A percentile compares a stretch with the other conserved stretches of the same genome.
These are phyloP conservation scores for Kodamaea jinghongensis DNA, from an alignment of 805 yeast genomes.

Conservation along the genomic window DNA sequence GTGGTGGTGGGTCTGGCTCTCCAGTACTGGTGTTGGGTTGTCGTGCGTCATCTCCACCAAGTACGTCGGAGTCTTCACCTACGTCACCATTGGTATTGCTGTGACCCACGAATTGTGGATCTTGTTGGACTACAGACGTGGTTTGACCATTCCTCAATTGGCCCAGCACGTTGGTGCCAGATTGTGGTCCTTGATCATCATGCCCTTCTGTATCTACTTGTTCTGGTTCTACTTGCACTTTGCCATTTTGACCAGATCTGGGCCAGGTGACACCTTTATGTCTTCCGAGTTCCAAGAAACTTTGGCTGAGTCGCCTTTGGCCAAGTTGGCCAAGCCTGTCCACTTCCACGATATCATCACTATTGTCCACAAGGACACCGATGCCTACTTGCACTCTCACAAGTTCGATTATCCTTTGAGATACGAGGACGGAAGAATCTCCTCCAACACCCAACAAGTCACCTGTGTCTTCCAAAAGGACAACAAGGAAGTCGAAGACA, in stretches of 20 bases:
- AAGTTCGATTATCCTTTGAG: constrained; percentile 74
- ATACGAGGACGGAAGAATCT: constrained; percentile 93
- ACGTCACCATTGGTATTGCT: constrained; percentile 81
- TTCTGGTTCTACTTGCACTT: constrained; percentile 94
- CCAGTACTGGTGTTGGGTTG: constrained; percentile 76
- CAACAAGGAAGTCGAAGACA: constrained; percentile 37
- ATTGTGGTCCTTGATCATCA: constrained; percentile 61
- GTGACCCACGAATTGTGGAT: constrained; percentile 87
- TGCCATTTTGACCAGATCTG: constrained; percentile 74
- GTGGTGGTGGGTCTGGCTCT: constrained; percentile 87
- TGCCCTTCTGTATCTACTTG: constrained; percentile 80
- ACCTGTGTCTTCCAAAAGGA: constrained; percentile 56
- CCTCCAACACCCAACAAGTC: constrained; percentile 93
- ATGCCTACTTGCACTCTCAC: constrained; percentile 82
- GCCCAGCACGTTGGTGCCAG: constrained; percentile 74
- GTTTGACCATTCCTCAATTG: constrained; percentile 56
- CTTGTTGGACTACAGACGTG: constrained; percentile 67
- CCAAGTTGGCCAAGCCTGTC: constrained; percentile 66
- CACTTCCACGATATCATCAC: constrained; percentile 76
- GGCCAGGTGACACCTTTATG: constrained; percentile 96
- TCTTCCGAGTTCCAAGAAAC: constrained; percentile 94
- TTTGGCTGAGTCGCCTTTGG: constrained; percentile 76
- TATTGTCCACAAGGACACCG: constrained; percentile 76
- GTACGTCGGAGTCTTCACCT: constrained; percentile 94
- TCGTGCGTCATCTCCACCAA: constrained; percentile 94